Evolutionary conservation across 179 eudicot species (phyloP), one percentile per base, ranked within the genome.

Genomic region (Actinidia polygama): DNA sequence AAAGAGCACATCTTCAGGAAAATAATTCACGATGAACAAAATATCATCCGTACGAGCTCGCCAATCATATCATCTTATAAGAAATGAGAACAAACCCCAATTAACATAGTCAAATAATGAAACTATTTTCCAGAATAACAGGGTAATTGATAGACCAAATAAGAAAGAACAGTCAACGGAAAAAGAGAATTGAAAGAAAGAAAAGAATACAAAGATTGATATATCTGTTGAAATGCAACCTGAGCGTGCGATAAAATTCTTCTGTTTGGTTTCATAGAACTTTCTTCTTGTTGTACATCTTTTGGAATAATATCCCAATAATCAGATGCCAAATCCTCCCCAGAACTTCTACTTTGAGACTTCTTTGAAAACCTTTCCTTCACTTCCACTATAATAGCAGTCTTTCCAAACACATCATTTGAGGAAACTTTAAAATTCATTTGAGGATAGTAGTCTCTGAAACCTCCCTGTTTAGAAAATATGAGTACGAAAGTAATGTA

Each of bases 251-350:
- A 89, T 50, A 96, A 87, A 68, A 92, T 85, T 85, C 94, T 89
- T 87, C 72, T 92, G 82, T 82, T 89, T n/a, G 84, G 77, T 79
- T 79, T 83, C 85, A 66, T 83, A 21, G 57, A 58, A 57, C 81
- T 82, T 83, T 91, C 92, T 70, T 91, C 91, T 74, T 83, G 87
- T 80, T 89, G 88, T 58, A 87, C 69, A 86, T 94, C 98, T 79
- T 84, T 86, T 15, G 97, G 97, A 67, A 96, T 81, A 70, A 94
- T 83, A 87, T 94, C 94, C 99, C 99, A 96, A 90, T 87, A 91
- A 76, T 93, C 93, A 16, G 88, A 80, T 23, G 95, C 87, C 70
- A 89, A 75, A 53, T 47, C 69, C 23, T 62, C 79, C 40, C 69
- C 44, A 51, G 84, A 73, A 70, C 62, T 82, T 79, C 66, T 85